Conservation (phyloP, 2,329 filamentous ascomycete genomes). For the Scopulariopsis brevicaulis region DNA sequence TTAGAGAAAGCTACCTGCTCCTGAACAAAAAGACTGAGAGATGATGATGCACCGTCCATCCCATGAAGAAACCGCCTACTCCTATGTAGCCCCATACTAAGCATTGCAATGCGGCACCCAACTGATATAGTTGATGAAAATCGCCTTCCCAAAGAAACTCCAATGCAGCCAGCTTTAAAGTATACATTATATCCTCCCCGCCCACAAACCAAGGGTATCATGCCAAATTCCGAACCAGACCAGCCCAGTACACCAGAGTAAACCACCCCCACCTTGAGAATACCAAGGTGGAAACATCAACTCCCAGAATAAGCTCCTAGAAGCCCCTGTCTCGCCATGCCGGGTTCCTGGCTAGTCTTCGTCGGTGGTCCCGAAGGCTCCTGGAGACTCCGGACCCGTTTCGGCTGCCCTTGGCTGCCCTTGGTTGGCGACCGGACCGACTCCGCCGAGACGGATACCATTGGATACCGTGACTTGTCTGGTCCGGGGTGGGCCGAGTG, state of each 20-base stretch:
- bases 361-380: slow-evolving; percentile 5
- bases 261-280: background rate
- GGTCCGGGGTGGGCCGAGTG: slow-evolving; percentile 6
- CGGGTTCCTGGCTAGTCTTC: background rate
- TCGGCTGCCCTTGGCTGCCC: slow-evolving; percentile 18
- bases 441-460: slow-evolving; percentile 29
- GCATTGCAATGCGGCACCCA: background rate
- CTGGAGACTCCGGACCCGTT: slow-evolving; percentile 19
- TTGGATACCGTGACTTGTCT: slow-evolving; percentile 10
- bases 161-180: background rate
- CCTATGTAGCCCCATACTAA: background rate
- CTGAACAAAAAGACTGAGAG: background rate
- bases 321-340: background rate
- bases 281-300: background rate
- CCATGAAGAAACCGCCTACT: background rate
- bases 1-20: background rate
- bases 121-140: background rate
- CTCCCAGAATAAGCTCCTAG: background rate
- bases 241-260: background rate
- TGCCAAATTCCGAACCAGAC: background rate
- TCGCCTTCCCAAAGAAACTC: background rate
- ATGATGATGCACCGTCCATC: background rate
- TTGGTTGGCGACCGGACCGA: slow-evolving; percentile 24
- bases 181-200: background rate
- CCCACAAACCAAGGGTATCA: background rate